A percentile compares a stretch with the other conserved stretches of the same genome.
Conservation (phyloP, 2,329 filamentous ascomycete genomes). For the Grosmannia serpens region DNA sequence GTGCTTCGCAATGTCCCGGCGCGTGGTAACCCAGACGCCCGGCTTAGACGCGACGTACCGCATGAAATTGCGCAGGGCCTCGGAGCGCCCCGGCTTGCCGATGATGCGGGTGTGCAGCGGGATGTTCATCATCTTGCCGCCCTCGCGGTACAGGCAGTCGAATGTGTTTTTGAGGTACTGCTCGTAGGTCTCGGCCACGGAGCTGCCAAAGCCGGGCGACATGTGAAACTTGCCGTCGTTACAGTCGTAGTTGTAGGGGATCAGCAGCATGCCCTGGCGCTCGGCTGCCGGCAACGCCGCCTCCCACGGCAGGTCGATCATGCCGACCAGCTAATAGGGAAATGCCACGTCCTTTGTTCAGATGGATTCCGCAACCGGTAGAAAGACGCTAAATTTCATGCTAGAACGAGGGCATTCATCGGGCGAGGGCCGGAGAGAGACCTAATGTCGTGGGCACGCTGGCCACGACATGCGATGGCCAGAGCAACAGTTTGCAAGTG, state of each 20-base stretch:
- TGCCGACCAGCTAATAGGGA: no score
- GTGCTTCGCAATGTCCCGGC: slow-evolving; percentile 39
- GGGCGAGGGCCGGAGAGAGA: no score
- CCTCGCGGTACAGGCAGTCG: slow-evolving; percentile 42
- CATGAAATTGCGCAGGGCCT: slow-evolving; percentile 39
- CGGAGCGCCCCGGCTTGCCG: slow-evolving; percentile 39
- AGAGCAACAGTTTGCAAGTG: no score
- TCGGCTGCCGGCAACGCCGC: slow-evolving; percentile 6
- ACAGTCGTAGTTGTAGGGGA: slow-evolving; percentile 14
- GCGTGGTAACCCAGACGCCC: slow-evolving; percentile 41
- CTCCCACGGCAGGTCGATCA: slow-evolving; percentile 12
- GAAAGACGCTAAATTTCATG: no score
- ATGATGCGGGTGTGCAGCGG: slow-evolving; percentile 41
- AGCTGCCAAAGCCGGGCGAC: slow-evolving; percentile 31
- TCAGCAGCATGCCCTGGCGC: slow-evolving; percentile 11
- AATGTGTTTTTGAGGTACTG: slow-evolving; percentile 40
- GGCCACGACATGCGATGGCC: no score
- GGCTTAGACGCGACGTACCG: slow-evolving; percentile 40
- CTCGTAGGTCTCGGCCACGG: slow-evolving; percentile 29
- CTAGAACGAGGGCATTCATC: no score
- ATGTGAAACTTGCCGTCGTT: slow-evolving; percentile 18
- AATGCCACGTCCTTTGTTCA: no score
- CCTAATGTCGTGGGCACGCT: no score
- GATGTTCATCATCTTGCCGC: slow-evolving; percentile 47
- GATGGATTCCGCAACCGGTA: no score